A percentile compares a stretch with the other conserved stretches of the same genome.
Conservation (phyloP, 2,329 filamentous ascomycete genomes). For the Venturia effusa region DNA sequence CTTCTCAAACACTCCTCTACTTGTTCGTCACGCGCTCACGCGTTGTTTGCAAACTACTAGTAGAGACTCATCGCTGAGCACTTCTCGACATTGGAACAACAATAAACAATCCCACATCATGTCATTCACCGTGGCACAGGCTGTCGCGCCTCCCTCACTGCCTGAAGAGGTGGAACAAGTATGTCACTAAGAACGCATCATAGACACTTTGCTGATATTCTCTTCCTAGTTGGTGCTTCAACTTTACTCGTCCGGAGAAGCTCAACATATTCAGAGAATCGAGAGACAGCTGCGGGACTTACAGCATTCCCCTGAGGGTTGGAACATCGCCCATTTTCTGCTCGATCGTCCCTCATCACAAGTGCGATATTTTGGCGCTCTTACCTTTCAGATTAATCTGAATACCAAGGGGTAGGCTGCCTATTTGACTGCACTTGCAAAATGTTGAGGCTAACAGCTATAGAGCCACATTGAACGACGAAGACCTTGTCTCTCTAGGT, state of each 20-base stretch:
- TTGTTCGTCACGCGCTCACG: background rate
- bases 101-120: background rate
- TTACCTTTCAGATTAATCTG: slow-evolving; percentile 89
- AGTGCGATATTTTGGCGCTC: slow-evolving; percentile 81
- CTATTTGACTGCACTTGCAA: background rate
- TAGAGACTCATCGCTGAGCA: background rate
- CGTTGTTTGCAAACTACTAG: background rate
- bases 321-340: slow-evolving; percentile 72
- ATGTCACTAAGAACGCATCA: background rate
- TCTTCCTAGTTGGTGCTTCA: slow-evolving; percentile 35
- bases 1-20: background rate
- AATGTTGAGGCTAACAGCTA: background rate
- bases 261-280: slow-evolving; percentile 38
- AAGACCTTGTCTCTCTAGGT: background rate
- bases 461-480: slow-evolving; percentile 1
- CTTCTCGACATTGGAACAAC: background rate
- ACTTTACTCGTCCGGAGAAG: slow-evolving; percentile 37
- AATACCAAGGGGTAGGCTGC: slow-evolving; percentile 73
- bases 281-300: slow-evolving; percentile 69
- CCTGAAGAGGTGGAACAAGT: slow-evolving; percentile 3
- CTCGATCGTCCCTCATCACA: slow-evolving; percentile 59
- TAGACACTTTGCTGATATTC: background rate
- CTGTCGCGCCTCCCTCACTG: background rate
- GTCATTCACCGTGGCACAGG: background rate
- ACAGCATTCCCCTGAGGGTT: slow-evolving; percentile 71